phyloP scores from a whole-genome alignment of 1,139 yeast genomes.

The Dujonia santamariae region DNA sequence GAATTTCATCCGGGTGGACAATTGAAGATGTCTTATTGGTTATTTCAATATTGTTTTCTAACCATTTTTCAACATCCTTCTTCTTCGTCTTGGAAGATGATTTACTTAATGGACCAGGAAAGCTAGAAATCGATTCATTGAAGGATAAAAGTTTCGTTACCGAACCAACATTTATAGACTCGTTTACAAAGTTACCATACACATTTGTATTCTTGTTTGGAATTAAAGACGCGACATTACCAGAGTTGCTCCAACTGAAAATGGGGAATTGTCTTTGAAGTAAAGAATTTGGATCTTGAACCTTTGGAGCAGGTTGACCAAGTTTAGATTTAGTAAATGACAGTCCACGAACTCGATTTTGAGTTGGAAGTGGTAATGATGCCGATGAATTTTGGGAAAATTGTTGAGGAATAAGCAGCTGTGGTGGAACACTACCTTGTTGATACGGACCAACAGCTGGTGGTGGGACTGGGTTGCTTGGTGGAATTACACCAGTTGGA shows the following conservation, averaged over 20 bases:
- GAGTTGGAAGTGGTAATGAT: background rate
- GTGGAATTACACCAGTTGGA: conserved; percentile 5
- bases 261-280: conserved; percentile 70
- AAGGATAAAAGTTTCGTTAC: conserved; percentile 15
- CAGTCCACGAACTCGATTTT: conserved; percentile 17
- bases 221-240: conserved; percentile 26
- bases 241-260: conserved; percentile 62
- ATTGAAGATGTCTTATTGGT: conserved; percentile 1
- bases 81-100: conserved; percentile 44
- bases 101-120: conserved; percentile 68
- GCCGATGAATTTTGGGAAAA: background rate
- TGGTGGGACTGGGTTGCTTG: conserved; percentile 4
- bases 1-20: conserved; percentile 20
- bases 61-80: conserved; percentile 68
- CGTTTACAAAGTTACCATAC: conserved; percentile 3
- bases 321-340: conserved; percentile 28
- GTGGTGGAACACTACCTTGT: background rate
- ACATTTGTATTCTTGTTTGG: conserved; percentile 15
- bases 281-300: conserved; percentile 33
- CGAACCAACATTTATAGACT: conserved; percentile 1
- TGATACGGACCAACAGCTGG: conserved; percentile 7
- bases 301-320: conserved; percentile 19
- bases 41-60: conserved; percentile 23
- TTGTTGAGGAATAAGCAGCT: conserved; percentile 8
- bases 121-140: conserved; percentile 18